Conservation (phyloP, 805 yeast species). For the Zygotorulaspora sp. region DNA sequence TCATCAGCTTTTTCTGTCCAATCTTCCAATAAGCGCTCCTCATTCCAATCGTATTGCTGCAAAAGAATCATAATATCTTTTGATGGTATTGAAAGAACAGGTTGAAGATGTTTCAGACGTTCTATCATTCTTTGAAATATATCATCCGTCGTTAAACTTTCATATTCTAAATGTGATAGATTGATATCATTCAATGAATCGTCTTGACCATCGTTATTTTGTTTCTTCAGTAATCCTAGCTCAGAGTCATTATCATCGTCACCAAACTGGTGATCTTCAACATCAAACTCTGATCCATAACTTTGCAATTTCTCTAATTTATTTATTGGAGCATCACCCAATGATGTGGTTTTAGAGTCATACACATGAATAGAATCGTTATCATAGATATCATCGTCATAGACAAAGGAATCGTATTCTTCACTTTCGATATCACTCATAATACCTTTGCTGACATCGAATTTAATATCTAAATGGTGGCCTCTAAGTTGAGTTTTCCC, state of each 20-base stretch:
- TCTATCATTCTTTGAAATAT: conserved; percentile 30
- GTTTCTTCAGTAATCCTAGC: conserved; percentile 24
- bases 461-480: neutral
- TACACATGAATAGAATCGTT: conserved; percentile 8
- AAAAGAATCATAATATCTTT: conserved; percentile 42
- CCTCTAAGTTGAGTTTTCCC: neutral
- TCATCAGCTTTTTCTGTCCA: conserved; percentile 44
- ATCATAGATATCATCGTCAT: conserved; percentile 10
- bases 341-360: conserved; percentile 10
- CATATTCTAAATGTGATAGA: conserved; percentile 27
- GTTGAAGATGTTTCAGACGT: conserved; percentile 29
- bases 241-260: conserved; percentile 24
- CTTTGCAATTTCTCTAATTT: conserved; percentile 9
- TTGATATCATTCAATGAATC: conserved; percentile 18
- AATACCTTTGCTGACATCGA: neutral
- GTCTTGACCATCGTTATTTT: conserved; percentile 14
- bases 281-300: conserved; percentile 24
- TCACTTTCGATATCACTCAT: conserved; percentile 12
- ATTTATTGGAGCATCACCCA: conserved; percentile 6
- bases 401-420: conserved; percentile 6
- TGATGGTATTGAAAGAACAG: conserved; percentile 27
- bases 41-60: conserved; percentile 53
- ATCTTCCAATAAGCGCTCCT: conserved; percentile 51
- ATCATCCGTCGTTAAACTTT: conserved; percentile 35
- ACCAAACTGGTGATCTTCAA: conserved; percentile 20